A percentile compares a stretch with the other conserved stretches of the same genome.
Conservation (phyloP, 768 basidiomycete species). For the Lactarius hengduanensis region DNA sequence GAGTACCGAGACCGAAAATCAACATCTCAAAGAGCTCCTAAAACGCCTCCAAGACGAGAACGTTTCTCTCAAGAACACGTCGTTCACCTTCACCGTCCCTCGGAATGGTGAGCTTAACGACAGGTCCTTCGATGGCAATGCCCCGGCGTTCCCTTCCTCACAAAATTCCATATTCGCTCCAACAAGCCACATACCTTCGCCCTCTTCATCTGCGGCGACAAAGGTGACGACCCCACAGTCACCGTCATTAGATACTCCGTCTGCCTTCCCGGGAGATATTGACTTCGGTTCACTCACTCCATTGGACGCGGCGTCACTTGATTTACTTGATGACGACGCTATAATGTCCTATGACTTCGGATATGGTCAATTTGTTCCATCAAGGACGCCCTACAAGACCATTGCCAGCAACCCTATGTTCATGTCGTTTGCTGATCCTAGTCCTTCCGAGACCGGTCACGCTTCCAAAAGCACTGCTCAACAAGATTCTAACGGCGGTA, state of each 20-base stretch:
- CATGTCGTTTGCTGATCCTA: slow-evolving; percentile 68
- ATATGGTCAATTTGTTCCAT: slow-evolving; percentile 43
- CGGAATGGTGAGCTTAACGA: slow-evolving; percentile 34
- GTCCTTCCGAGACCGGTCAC: slow-evolving; percentile 30
- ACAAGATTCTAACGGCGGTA: slow-evolving; percentile 29
- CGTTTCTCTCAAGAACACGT: slow-evolving; percentile 69
- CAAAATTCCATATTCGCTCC: slow-evolving; percentile 12
- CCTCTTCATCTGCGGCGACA: slow-evolving; percentile 30
- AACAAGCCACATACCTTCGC: slow-evolving; percentile 14
- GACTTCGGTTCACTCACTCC: slow-evolving; percentile 68
- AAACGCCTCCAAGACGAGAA: slow-evolving; percentile 87
- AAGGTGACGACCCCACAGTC: slow-evolving; percentile 30
- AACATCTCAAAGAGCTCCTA: slow-evolving; percentile 84
- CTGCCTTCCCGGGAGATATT: slow-evolving; percentile 34
- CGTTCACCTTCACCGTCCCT: slow-evolving; percentile 84
- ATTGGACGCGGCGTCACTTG: slow-evolving; percentile 70
- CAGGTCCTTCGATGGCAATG: slow-evolving; percentile 26
- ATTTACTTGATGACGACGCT: slow-evolving; percentile 54
- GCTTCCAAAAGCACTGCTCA: slow-evolving; percentile 19
- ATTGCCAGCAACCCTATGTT: slow-evolving; percentile 83
- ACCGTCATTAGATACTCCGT: slow-evolving; percentile 35
- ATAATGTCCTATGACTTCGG: slow-evolving; percentile 38
- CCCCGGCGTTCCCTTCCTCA: slow-evolving; percentile 24
- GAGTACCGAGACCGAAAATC: slow-evolving; percentile 71
- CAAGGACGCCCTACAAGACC: slow-evolving; percentile 63